A percentile compares a stretch with the other conserved stretches of the same genome.
Conservation (phyloP, 1,284 basidiomycete species). For the Takashimella tepidaria region DNA sequence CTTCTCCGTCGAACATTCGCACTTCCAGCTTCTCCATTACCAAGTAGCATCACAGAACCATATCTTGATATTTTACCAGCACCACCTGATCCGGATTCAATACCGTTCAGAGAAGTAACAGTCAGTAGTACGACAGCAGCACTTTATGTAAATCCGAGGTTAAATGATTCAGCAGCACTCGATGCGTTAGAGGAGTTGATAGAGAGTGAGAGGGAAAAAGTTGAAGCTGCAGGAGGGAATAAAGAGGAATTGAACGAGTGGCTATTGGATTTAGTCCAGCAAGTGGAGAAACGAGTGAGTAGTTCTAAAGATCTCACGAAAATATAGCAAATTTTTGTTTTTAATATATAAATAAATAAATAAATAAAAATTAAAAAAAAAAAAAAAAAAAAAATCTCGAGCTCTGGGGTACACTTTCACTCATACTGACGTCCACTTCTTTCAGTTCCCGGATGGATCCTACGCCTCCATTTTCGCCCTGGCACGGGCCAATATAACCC, state of each 20-base stretch:
- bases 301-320: not conserved
- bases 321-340: too few species aligned
- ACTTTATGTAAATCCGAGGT: constrained; percentile 44
- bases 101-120: constrained; percentile 37
- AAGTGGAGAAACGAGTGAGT: constrained; percentile 38
- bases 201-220: constrained; percentile 38
- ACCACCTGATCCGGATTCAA: constrained; percentile 39
- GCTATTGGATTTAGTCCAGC: constrained; percentile 26
- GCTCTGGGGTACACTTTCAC: too few species aligned
- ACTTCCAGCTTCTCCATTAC: constrained; percentile 31
- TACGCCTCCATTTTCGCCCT: constrained; percentile 32
- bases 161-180: constrained; percentile 32
- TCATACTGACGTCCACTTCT: too few species aligned
- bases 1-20: constrained; percentile 34
- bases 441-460: constrained; percentile 43
- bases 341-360: too few species aligned
- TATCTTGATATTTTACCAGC: constrained; percentile 37
- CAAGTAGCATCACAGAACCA: constrained; percentile 24
- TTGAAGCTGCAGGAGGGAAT: constrained; percentile 16
- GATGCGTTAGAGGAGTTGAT: constrained; percentile 42
- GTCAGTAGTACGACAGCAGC: constrained; percentile 43
- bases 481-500: constrained; percentile 11
- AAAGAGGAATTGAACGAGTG: constrained; percentile 25
- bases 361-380: too few species aligned
- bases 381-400: too few species aligned